Percentiles rank a stretch among this genome's conserved stretches.
These are phyloP conservation scores for Nemania bipapillata DNA, from an alignment of 2,329 filamentous ascomycete species.

Conservation along the genomic window DNA sequence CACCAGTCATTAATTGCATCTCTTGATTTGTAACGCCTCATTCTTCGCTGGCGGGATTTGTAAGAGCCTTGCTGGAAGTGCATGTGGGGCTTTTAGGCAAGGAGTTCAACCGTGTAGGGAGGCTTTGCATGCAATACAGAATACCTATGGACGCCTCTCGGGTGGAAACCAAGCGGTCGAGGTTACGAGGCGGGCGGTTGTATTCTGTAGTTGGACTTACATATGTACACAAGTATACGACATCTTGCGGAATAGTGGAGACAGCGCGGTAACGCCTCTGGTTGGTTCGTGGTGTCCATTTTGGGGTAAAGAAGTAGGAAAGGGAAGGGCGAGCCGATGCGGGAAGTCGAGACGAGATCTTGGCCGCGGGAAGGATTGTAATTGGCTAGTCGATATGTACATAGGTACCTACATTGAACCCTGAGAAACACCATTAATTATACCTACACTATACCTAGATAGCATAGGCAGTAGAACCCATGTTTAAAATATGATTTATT, in stretches of 20 bases:
- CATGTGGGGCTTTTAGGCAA: background rate
- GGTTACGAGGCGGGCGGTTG: background rate
- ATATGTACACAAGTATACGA: too few relatives aligned
- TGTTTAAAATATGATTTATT: background rate
- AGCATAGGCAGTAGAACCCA: too few relatives aligned
- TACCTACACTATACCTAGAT: too few relatives aligned
- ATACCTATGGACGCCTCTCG: background rate
- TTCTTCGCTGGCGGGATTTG: constrained; percentile 1
- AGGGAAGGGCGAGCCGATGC: constrained; percentile 23
- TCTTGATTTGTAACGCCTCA: constrained; percentile 23
- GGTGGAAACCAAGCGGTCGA: background rate
- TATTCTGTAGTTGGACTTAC: background rate
- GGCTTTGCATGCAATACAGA: background rate
- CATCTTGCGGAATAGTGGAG: background rate
- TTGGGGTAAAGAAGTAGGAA: constrained; percentile 1
- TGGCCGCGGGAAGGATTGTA: constrained; percentile 21
- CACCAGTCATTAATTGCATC: too few relatives aligned
- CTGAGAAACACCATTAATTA: background rate
- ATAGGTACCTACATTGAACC: background rate
- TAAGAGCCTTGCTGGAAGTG: constrained; percentile 6
- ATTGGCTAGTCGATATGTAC: constrained; percentile 8
- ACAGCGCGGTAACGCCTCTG: constrained; percentile 20
- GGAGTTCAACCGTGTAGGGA: background rate
- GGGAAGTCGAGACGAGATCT: constrained; percentile 18
- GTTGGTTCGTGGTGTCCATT: constrained; percentile 9